A percentile compares a stretch with the other conserved stretches of the same genome.
These are phyloP conservation scores for Lactarius sp. DNA, from an alignment of 768 basidiomycete species.

Conservation along the genomic window DNA sequence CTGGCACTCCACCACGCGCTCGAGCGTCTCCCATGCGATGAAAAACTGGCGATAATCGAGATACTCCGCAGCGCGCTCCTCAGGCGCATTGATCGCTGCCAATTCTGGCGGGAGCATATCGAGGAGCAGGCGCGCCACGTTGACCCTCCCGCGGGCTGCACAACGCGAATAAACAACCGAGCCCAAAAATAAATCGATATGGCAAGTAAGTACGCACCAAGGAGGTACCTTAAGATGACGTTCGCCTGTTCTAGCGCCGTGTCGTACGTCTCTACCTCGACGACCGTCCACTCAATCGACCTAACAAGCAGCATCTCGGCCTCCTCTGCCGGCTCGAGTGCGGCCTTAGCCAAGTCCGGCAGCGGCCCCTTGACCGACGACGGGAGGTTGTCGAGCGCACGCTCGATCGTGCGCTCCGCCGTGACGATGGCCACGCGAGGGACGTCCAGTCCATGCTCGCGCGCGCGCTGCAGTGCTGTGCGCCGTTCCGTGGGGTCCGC, in stretches of 20 bases:
- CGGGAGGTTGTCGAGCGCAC: conserved; percentile 48
- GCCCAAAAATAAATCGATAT: not conserved
- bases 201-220: conserved; percentile 51
- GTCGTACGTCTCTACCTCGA: conserved; percentile 63
- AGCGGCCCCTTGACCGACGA: conserved; percentile 15
- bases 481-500: conserved; percentile 61
- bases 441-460: conserved; percentile 81
- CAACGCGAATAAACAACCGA: not conserved
- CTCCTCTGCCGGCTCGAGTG: conserved; percentile 39
- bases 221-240: conserved; percentile 82
- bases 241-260: conserved; percentile 85
- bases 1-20: conserved; percentile 56
- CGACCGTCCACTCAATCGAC: conserved; percentile 92
- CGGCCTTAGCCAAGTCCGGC: conserved; percentile 17
- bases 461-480: conserved; percentile 66
- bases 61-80: conserved; percentile 69
- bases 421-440: conserved; percentile 73
- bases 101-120: conserved; percentile 61
- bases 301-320: conserved; percentile 66
- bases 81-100: conserved; percentile 55
- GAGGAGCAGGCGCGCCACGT: conserved; percentile 57
- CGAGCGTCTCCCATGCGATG: conserved; percentile 62
- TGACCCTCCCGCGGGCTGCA: conserved; percentile 67
- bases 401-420: conserved; percentile 72
- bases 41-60: conserved; percentile 80